phyloP scores from a whole-genome alignment of 78 protist species.

The Chrysochromulina parva region DNA sequence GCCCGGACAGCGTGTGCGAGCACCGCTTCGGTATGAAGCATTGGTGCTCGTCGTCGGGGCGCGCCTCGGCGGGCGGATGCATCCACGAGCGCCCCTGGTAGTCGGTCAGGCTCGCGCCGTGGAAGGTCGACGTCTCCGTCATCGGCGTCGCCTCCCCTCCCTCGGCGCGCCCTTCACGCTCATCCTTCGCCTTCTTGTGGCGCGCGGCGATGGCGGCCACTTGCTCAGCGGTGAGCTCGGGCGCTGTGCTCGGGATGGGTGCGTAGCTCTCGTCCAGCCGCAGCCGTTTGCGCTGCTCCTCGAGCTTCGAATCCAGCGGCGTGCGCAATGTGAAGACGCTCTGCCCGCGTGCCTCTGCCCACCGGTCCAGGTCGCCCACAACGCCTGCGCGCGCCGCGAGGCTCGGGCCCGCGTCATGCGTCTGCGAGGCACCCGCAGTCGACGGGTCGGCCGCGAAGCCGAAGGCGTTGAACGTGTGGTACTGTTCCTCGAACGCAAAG shows the following conservation, averaged over 20 bases:
- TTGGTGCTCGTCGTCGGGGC: neutral
- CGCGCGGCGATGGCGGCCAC: neutral
- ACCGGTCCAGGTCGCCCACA: neutral
- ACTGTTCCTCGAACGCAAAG: slow-evolving; percentile 14
- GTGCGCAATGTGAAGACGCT: neutral
- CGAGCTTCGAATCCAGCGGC: slow-evolving; percentile 2
- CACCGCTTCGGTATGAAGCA: slow-evolving; percentile 27
- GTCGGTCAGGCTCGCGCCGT: neutral
- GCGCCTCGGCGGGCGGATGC: neutral
- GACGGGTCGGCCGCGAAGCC: neutral
- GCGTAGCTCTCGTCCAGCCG: neutral
- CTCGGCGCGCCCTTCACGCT: neutral
- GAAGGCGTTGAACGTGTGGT: neutral
- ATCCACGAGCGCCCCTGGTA: slow-evolving; percentile 31
- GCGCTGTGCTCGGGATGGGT: neutral
- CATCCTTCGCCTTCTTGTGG: neutral
- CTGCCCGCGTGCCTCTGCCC: neutral
- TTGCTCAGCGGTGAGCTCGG: slow-evolving; percentile 5
- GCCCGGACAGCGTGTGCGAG: slow-evolving; percentile 20
- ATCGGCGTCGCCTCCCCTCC: neutral
- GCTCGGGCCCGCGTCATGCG: neutral
- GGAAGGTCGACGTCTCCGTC: neutral
- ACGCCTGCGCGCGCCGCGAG: neutral
- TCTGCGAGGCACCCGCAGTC: neutral
- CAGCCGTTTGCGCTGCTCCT: slow-evolving; percentile 26